phyloP scores from a whole-genome alignment of 2,329 filamentous ascomycete genomes.

The Didymosphaeria variabile region DNA sequence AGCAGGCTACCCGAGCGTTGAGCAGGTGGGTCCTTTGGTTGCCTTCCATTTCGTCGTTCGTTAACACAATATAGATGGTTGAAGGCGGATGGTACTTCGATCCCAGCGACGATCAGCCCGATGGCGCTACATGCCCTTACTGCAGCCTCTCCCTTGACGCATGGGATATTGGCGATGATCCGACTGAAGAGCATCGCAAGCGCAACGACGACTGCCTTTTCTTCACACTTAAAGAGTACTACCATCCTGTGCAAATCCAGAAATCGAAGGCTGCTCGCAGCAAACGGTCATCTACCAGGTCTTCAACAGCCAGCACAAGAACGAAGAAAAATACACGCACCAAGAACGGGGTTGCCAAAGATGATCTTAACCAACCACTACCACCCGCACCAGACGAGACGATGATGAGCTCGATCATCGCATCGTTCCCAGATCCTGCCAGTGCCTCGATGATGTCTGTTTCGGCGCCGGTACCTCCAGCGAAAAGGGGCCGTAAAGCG shows the following conservation, averaged over 20 bases:
- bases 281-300: conserved; percentile 39
- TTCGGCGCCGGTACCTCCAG: conserved; percentile 3
- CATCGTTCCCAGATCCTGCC: conserved; percentile 6
- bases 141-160: conserved; percentile 90
- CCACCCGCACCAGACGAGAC: conserved; percentile 17
- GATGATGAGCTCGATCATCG: conserved; percentile 7
- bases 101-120: conserved; percentile 81
- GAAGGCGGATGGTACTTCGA: conserved; percentile 96
- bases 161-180: conserved; percentile 93
- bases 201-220: conserved; percentile 83
- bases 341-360: conserved; percentile 18
- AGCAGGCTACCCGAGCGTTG: conserved; percentile 49
- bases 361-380: conserved; percentile 17
- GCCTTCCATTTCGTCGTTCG: conserved; percentile 67
- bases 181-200: conserved; percentile 86
- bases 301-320: conserved; percentile 29
- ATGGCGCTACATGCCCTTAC: conserved; percentile 91
- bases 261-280: conserved; percentile 35
- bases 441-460: conserved; percentile 3
- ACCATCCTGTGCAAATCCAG: conserved; percentile 32
- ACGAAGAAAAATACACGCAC: conserved; percentile 25
- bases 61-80: conserved; percentile 86
- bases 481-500: conserved; percentile 8
- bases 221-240: conserved; percentile 74
- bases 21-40: conserved; percentile 68